Conservation (phyloP, 2,329 filamentous ascomycete genomes). For the Fusarium bactridioides region DNA sequence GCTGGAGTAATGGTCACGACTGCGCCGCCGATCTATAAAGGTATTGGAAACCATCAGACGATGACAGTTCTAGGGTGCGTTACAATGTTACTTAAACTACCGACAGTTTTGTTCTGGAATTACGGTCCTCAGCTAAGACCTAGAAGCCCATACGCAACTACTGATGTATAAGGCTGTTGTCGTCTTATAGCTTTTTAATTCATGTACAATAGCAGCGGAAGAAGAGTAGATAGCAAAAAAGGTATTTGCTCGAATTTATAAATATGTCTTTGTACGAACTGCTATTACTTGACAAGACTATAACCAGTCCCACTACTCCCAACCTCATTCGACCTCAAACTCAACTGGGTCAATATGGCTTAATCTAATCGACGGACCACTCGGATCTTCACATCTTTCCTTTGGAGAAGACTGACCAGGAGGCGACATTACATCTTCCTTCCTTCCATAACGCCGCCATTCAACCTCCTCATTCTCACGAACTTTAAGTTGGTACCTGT, state of each 20-base stretch:
- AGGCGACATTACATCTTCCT: not conserved
- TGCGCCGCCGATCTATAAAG: not conserved
- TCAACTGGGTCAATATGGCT: not conserved
- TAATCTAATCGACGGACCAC: not conserved
- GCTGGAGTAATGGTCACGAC: no score
- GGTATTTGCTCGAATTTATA: rapidly evolving
- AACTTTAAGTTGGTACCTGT: not conserved
- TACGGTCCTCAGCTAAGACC: conserved; percentile 33
- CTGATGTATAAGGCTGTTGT: not conserved
- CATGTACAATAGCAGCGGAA: not conserved
- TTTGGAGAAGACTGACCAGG: rapidly evolving
- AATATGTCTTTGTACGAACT: rapidly evolving
- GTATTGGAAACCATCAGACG: conserved; percentile 52
- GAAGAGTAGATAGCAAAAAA: rapidly evolving
- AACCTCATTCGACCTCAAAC: not conserved
- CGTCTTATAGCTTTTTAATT: not conserved
- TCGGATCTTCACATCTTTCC: not conserved
- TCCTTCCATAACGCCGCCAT: not conserved
- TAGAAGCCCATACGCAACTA: conserved; percentile 2
- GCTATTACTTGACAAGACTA: rapidly evolving
- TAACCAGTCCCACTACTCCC: not conserved
- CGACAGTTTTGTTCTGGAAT: conserved; percentile 47
- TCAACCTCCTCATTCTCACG: not conserved
- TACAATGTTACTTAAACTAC: conserved; percentile 42
- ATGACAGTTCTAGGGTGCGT: conserved; percentile 51